These are phyloP conservation scores for Neotropicomus parvogracilis DNA, from an alignment of 1,284 basidiomycete species.

Conservation along the genomic window DNA sequence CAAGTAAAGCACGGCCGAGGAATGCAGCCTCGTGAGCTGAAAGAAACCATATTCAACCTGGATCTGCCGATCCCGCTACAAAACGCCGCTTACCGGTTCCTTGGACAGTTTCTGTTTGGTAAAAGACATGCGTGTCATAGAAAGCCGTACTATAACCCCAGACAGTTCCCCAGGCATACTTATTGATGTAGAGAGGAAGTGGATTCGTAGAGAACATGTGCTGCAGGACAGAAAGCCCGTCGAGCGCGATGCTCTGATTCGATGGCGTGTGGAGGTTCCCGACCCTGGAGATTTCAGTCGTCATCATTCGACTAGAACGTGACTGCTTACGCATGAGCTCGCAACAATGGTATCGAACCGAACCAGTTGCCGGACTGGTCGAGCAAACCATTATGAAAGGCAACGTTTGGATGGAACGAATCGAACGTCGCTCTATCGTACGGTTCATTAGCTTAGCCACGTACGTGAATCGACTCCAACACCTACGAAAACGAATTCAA, in stretches of 20 bases:
- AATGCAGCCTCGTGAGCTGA: too few species aligned
- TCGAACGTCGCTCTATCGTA: constrained; percentile 7
- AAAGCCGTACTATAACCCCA: constrained; percentile 14
- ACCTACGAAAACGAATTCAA: constrained; percentile 16
- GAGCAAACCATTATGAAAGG: constrained; percentile 13
- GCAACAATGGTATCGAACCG: constrained; percentile 14
- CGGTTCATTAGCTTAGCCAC: neutral
- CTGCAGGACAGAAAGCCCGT: constrained; percentile 8
- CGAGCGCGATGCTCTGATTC: constrained; percentile 1
- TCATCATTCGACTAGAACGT: neutral
- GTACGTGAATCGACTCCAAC: neutral
- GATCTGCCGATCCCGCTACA: neutral
- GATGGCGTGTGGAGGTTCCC: constrained; percentile 8
- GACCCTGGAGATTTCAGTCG: neutral
- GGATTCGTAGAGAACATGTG: constrained; percentile 16
- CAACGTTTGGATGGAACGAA: constrained; percentile 17
- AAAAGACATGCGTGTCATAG: constrained; percentile 16
- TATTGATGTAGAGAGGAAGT: constrained; percentile 2
- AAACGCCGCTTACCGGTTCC: neutral
- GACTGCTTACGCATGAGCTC: constrained; percentile 12
- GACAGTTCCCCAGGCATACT: constrained; percentile 4
- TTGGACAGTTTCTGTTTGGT: constrained; percentile 7
- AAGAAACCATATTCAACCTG: too few species aligned
- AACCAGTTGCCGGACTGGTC: constrained; percentile 10
- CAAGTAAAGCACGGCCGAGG: too few species aligned